Conservation (phyloP, 768 basidiomycete genomes). For the Mycena vitilis region DNA sequence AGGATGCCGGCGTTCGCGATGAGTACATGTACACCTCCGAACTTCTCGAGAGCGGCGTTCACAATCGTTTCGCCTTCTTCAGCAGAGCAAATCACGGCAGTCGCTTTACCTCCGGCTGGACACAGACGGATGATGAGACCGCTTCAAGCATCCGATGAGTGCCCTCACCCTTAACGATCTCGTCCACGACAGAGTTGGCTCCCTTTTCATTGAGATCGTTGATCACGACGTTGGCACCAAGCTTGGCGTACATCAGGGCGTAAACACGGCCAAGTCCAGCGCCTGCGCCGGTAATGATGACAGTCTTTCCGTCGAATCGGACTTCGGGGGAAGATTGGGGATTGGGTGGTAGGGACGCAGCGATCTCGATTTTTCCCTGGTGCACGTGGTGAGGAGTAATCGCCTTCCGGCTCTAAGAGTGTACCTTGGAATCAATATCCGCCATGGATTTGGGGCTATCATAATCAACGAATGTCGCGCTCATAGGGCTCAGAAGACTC, state of each 20-base stretch:
- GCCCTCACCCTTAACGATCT: conserved; percentile 77
- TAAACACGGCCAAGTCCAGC: conserved; percentile 94
- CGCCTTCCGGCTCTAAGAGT: not conserved
- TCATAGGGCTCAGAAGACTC: conserved; percentile 42
- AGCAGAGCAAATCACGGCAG: conserved; percentile 83
- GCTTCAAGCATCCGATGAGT: not conserved
- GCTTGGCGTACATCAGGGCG: conserved; percentile 88
- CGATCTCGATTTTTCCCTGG: conserved; percentile 69
- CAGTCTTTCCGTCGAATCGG: conserved; percentile 89
- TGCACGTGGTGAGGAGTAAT: not conserved
- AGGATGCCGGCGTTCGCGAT: conserved; percentile 95
- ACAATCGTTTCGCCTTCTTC: conserved; percentile 94
- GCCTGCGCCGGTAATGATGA: conserved; percentile 94
- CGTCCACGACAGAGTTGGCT: conserved; percentile 86
- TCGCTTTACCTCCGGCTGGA: conserved; percentile 90
- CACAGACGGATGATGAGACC: conserved; percentile 6
- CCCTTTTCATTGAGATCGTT: conserved; percentile 94
- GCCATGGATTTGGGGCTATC: conserved; percentile 71
- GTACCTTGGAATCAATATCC: conserved; percentile 72
- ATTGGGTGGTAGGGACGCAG: conserved; percentile 75
- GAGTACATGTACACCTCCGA: conserved; percentile 88
- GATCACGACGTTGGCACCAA: conserved; percentile 97
- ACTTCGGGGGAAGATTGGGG: conserved; percentile 75
- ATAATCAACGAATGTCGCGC: conserved; percentile 15
- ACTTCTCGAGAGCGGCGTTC: conserved; percentile 86